These are phyloP conservation scores for Cryptococcus sp. DNA, from an alignment of 1,284 basidiomycete genomes.

Conservation along the genomic window DNA sequence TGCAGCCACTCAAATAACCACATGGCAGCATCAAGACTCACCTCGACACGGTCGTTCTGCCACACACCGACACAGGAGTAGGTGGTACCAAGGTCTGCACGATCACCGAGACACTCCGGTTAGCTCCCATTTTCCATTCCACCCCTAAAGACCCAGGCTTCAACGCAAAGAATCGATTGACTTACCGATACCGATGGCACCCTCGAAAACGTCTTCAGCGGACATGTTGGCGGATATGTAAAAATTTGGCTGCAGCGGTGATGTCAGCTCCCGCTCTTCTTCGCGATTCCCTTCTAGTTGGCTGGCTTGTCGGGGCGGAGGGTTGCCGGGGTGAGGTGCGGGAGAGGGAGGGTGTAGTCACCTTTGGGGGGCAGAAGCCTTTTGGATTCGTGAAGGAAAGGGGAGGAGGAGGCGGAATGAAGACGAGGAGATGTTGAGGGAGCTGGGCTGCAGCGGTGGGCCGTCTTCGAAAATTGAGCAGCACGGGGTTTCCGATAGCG, in stretches of 20 bases:
- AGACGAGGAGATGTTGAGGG: no score
- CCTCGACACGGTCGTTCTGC: constrained; percentile 98
- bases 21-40: constrained; percentile 56
- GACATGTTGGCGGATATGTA: constrained; percentile 59
- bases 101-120: no score
- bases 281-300: not conserved
- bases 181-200: constrained; percentile 86
- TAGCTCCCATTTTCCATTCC: not conserved
- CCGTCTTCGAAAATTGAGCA: no score
- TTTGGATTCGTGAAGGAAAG: not conserved
- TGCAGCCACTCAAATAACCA: no score
- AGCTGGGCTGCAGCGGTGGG: no score
- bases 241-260: constrained; percentile 13
- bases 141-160: constrained; percentile 6
- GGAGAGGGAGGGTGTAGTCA: not conserved
- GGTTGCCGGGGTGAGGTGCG: not conserved
- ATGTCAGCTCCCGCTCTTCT: not conserved
- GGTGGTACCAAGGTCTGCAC: constrained; percentile 68
- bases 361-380: constrained; percentile 15
- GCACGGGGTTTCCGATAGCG: no score
- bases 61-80: constrained; percentile 86
- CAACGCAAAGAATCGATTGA: constrained; percentile 9
- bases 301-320: not conserved
- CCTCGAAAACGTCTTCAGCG: constrained; percentile 87
- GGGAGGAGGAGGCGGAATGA: no score